These are phyloP conservation scores for Laetiporus sulphureus DNA, from an alignment of 1,284 basidiomycete genomes.

Conservation along the genomic window DNA sequence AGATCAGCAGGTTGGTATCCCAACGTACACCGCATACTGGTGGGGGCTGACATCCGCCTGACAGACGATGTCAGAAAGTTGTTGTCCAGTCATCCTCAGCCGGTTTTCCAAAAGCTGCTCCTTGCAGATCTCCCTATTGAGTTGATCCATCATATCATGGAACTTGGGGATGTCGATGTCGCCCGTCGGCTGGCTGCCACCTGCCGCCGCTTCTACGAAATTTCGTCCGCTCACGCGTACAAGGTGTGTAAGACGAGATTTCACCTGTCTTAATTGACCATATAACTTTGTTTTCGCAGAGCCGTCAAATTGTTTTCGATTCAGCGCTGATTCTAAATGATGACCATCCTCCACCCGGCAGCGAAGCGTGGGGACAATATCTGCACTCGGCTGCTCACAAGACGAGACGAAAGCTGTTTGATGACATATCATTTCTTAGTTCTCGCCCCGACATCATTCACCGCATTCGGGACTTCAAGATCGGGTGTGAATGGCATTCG, in stretches of 20 bases:
- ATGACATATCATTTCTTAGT: conserved; percentile 1
- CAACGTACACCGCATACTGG: too few relatives aligned
- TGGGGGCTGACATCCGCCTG: too few relatives aligned
- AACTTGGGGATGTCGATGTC: conserved; percentile 1
- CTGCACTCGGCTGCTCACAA: background rate
- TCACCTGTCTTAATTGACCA: background rate
- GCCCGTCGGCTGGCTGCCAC: conserved; percentile 7
- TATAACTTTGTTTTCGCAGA: background rate
- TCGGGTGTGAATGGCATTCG: background rate
- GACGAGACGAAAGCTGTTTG: background rate
- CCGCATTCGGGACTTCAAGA: background rate
- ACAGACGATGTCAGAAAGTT: background rate
- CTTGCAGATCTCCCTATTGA: conserved; percentile 10
- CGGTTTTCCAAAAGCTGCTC: conserved; percentile 6
- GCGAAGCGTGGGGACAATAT: background rate
- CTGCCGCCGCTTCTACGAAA: conserved; percentile 5
- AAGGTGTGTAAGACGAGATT: conserved; percentile 1
- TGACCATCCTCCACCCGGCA: background rate
- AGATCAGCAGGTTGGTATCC: too few relatives aligned
- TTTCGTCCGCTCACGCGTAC: conserved; percentile 8
- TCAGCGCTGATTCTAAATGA: background rate
- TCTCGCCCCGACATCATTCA: conserved; percentile 1
- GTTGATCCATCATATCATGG: conserved; percentile 9
- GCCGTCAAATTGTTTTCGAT: background rate
- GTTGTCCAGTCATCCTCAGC: background rate